Conservation (phyloP, 768 basidiomycete genomes). For the Termitomyces sp. region DNA sequence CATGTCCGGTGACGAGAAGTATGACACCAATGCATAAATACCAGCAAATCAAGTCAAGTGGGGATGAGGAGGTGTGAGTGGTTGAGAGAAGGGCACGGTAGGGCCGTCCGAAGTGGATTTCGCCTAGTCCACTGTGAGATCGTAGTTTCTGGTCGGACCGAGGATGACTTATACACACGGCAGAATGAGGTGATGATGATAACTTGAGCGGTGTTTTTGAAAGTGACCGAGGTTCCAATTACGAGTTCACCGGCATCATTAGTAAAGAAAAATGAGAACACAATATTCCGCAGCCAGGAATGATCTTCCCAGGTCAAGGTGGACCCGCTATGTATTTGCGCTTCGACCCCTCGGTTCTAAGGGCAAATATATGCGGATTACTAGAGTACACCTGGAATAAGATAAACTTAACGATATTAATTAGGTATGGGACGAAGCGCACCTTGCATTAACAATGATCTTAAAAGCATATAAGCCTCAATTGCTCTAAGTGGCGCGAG, state of each 20-base stretch:
- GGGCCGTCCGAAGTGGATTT: neutral
- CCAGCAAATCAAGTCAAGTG: slow-evolving; percentile 10
- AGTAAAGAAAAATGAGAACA: neutral
- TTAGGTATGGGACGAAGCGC: neutral
- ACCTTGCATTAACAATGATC: neutral
- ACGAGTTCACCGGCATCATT: neutral
- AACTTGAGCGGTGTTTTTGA: neutral
- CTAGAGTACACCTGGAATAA: neutral
- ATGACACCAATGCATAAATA: neutral
- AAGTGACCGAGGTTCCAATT: neutral
- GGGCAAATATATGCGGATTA: neutral
- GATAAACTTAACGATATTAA: neutral
- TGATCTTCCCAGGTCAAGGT: neutral
- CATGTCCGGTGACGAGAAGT: slow-evolving; percentile 4
- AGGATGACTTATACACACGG: neutral
- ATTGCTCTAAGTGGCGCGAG: neutral
- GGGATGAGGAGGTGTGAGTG: neutral
- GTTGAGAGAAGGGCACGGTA: neutral
- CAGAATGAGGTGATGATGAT: neutral
- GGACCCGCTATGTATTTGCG: neutral
- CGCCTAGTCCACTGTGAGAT: neutral
- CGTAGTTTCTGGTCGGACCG: neutral
- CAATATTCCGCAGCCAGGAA: neutral
- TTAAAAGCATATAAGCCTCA: neutral
- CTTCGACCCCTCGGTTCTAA: neutral